Conservation (phyloP, 495 filamentous ascomycete genomes). For the Delitschia confertaspora region DNA sequence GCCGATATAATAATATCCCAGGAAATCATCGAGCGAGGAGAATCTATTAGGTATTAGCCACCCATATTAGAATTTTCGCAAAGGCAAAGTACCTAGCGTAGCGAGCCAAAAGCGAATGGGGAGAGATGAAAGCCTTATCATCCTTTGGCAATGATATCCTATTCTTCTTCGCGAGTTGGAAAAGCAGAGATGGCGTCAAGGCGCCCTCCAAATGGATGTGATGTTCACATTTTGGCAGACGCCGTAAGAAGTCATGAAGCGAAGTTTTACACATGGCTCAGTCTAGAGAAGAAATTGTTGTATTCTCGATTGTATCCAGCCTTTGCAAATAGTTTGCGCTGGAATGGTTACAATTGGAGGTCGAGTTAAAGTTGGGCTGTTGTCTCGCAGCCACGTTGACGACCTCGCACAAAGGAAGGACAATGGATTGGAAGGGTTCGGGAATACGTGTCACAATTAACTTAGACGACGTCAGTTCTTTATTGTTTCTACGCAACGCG, state of each 20-base stretch:
- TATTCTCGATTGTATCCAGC: background rate
- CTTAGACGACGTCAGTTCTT: no score
- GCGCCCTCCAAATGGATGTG: constrained; percentile 72
- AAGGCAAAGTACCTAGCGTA: constrained; percentile 39
- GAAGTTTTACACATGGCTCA: constrained; percentile 44
- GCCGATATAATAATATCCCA: constrained; percentile 69
- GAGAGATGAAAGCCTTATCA: constrained; percentile 52
- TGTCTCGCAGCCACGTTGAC: constrained; percentile 10
- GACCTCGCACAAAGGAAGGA: constrained; percentile 9
- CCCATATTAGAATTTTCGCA: constrained; percentile 3
- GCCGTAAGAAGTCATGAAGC: constrained; percentile 54
- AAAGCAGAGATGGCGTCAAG: constrained; percentile 58
- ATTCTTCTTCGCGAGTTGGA: constrained; percentile 57
- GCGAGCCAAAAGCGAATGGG: constrained; percentile 47
- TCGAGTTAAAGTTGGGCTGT: constrained; percentile 17
- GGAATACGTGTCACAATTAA: no score
- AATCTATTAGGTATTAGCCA: no score
- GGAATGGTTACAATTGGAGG: background rate
- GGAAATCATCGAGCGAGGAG: constrained; percentile 65
- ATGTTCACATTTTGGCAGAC: constrained; percentile 71
- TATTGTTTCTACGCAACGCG: no score
- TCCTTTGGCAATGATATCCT: constrained; percentile 48
- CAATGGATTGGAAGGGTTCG: no score
- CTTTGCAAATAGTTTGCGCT: background rate
- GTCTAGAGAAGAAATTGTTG: background rate